Evolutionary conservation across 2,329 filamentous ascomycete genomes (phyloP), one percentile per base, ranked within the genome.

Genomic region (Xylariomycetidae sp.): DNA sequence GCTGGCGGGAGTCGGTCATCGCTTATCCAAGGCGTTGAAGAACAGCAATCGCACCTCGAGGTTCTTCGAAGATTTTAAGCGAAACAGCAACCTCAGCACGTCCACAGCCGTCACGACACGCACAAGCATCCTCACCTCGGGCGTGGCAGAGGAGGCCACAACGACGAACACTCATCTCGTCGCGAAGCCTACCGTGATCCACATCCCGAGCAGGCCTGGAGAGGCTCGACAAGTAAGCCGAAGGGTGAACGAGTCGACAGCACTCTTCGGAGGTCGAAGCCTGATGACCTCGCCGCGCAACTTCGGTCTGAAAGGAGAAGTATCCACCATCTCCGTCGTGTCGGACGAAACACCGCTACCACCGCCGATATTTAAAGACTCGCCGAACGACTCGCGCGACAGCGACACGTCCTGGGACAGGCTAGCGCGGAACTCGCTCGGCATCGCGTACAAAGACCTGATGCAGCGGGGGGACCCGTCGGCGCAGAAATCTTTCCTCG

Each of bases 51-150:
- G 24, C 6, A 40, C 35, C 4, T 39, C 33, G 8, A n/a, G n/a
- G 19, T 19, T 34, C 9, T 13, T 27, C 3, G 37, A 42, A 5
- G 39, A 50, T 20, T 34, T 37, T 14, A 49, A 46, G 27, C 49
- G 51, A 4, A 35, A 47, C 29, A 54, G 50, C 29, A 44, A 47
- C 27, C 36, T 42, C 4, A 56, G 50, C 33, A 34, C 30, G 20
- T 47, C 49, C 10, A 50, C 52, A 4, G 37, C 32, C 1, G 39
- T 44, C 18, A 55, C 54, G 19, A 50, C 51, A 12, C 42, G 46
- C 19, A 56, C 54, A 5, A 57, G 53, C 25, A 52, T 56, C 22
- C 42, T 57, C 28, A 51, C 46, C 9, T 50, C 50, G 6, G 49
- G 13, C 10, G 15, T 29, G 12, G 44, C 38, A 2, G 50, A 53